Evolutionary conservation across 805 yeast genomes (phyloP).

Genomic region (Crinitomyces ghanaensis): DNA sequence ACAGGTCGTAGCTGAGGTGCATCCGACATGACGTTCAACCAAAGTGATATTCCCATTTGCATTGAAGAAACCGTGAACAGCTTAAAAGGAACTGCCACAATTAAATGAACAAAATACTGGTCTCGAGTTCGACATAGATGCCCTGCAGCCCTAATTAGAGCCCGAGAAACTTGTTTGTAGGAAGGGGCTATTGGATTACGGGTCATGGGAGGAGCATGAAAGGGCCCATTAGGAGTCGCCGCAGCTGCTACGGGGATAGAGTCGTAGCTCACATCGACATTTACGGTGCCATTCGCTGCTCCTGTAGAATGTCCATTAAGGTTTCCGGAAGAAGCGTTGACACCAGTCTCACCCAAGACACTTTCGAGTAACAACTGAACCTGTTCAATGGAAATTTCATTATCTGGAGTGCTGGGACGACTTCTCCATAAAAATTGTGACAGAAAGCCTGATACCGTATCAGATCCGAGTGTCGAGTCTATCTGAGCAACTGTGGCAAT

Average conservation of each 20-base stretch:
- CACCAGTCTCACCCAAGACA: too few species aligned
- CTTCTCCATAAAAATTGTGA: slow-evolving; percentile 69
- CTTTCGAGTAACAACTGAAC: slow-evolving; percentile 20
- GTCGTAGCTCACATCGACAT: slow-evolving; percentile 18
- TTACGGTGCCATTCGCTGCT: slow-evolving; percentile 14
- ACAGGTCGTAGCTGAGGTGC: slow-evolving; percentile 44
- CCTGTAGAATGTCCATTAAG: neutral
- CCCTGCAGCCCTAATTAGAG: slow-evolving; percentile 2
- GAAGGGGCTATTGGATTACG: too few species aligned
- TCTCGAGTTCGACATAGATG: slow-evolving; percentile 9
- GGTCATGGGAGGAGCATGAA: too few species aligned
- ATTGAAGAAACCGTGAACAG: slow-evolving; percentile 49
- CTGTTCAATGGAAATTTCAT: neutral
- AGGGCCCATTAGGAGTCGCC: slow-evolving; percentile 24
- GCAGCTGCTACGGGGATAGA: slow-evolving; percentile 26
- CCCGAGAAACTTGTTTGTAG: too few species aligned
- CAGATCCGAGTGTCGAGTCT: slow-evolving; percentile 28
- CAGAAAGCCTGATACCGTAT: slow-evolving; percentile 58
- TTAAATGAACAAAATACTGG: slow-evolving; percentile 16
- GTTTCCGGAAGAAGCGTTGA: too few species aligned
- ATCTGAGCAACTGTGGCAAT: slow-evolving; percentile 35
- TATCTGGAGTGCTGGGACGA: slow-evolving; percentile 13
- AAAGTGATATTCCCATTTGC: slow-evolving; percentile 56
- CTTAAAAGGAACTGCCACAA: slow-evolving; percentile 49
- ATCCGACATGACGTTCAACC: slow-evolving; percentile 71